These are phyloP conservation scores for Sanghuangporus baumii DNA, from an alignment of 1,284 basidiomycete genomes.

Conservation along the genomic window DNA sequence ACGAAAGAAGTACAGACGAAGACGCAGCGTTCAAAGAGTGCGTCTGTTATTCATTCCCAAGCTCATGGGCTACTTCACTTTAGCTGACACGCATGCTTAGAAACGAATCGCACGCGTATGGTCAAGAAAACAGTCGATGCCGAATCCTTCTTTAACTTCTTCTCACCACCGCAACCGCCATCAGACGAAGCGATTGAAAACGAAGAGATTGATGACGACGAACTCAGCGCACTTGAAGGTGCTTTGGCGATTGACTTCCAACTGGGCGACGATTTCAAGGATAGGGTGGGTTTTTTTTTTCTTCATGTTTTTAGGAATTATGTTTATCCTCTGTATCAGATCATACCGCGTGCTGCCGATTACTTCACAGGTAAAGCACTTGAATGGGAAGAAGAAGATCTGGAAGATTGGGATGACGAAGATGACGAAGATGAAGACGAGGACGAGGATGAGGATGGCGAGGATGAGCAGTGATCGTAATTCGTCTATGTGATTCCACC, in stretches of 20 bases:
- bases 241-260: constrained; percentile 97
- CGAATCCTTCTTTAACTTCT: constrained; percentile 98
- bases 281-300: constrained; percentile 42
- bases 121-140: constrained; percentile 85
- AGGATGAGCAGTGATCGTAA: constrained; percentile 15
- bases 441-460: constrained; percentile 36
- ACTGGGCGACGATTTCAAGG: constrained; percentile 97
- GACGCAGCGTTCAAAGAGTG: constrained; percentile 99
- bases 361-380: constrained; percentile 97
- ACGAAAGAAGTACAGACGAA: constrained; percentile 98
- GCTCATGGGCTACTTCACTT: background rate
- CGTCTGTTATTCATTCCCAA: constrained; percentile 25
- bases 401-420: constrained; percentile 64
- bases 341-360: constrained; percentile 92
- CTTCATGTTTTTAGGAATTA: background rate
- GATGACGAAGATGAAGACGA: constrained; percentile 54
- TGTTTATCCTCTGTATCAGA: constrained; percentile 35
- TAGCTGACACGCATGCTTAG: constrained; percentile 33
- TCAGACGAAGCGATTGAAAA: constrained; percentile 63
- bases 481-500: background rate
- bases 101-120: constrained; percentile 89
- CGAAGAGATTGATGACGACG: constrained; percentile 81
- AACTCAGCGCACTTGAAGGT: constrained; percentile 85
- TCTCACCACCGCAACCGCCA: constrained; percentile 79
- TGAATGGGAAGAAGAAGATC: constrained; percentile 77